Evolutionary conservation across 441 rosid species (phyloP).

Genomic region (Omphalea diandra): DNA sequence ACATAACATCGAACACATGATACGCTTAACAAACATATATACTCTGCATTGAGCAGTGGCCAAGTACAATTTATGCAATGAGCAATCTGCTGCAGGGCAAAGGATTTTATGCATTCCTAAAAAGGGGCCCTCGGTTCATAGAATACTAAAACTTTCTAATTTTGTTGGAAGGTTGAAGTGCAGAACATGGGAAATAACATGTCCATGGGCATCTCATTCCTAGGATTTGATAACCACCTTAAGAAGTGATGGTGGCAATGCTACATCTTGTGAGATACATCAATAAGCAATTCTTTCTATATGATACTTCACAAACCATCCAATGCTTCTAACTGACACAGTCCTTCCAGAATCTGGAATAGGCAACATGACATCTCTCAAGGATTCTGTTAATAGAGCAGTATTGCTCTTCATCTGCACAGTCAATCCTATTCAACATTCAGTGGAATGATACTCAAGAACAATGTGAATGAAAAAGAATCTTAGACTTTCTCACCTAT

Average conservation of each 20-base stretch:
- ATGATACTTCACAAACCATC: not conserved
- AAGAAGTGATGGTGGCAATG: no score
- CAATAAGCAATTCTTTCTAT: not conserved
- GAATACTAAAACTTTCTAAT: not conserved
- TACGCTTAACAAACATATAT: not conserved
- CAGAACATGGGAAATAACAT: not conserved
- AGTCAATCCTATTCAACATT: not conserved
- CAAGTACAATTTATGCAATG: no score
- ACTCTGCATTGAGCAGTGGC: not conserved
- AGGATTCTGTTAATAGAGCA: not conserved
- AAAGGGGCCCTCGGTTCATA: not conserved
- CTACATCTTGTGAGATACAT: not conserved
- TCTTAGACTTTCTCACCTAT: not conserved
- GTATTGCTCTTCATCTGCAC: not conserved
- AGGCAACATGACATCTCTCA: not conserved
- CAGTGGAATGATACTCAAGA: not conserved
- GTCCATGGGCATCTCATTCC: not conserved
- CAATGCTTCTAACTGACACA: not conserved
- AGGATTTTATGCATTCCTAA: not conserved
- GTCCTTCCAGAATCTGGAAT: not conserved
- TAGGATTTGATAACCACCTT: no score
- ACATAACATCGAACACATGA: not conserved
- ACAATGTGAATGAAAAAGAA: not conserved
- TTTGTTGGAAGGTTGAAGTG: not conserved
- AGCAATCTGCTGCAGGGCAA: not conserved